Evolutionary conservation across 495 filamentous ascomycete species (phyloP).

Genomic region (Tuber microsphaerosporum): DNA sequence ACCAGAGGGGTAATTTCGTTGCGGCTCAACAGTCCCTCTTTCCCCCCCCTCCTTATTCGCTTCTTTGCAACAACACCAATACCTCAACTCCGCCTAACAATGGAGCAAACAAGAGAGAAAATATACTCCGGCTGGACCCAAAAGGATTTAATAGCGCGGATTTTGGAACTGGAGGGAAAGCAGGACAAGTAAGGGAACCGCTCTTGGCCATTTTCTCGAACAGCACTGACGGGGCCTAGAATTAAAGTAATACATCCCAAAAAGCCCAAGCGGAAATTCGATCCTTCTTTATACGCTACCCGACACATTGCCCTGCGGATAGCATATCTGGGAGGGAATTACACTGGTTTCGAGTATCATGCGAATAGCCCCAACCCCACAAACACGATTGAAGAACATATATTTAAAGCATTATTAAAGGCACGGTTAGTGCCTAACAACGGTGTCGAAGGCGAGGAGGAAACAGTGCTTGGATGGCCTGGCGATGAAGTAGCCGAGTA

Average conservation of each 20-base stretch:
- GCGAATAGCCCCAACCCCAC: constrained; percentile 56
- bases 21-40: constrained; percentile 14
- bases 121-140: constrained; percentile 58
- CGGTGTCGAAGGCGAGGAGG: constrained; percentile 43
- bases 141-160: constrained; percentile 57
- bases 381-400: constrained; percentile 79
- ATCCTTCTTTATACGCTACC: constrained; percentile 73
- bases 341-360: constrained; percentile 86
- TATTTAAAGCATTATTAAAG: constrained; percentile 82
- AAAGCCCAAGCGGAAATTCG: constrained; percentile 53
- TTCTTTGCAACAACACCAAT: constrained; percentile 6
- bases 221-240: constrained; percentile 13
- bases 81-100: constrained; percentile 9
- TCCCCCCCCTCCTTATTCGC: not conserved
- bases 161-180: constrained; percentile 58
- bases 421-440: constrained; percentile 68
- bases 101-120: constrained; percentile 36
- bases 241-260: constrained; percentile 35
- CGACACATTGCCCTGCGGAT: constrained; percentile 85
- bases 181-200: constrained; percentile 47
- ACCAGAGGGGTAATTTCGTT: constrained; percentile 22
- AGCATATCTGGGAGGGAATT: constrained; percentile 82
- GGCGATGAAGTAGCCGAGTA: constrained; percentile 80
- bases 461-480: constrained; percentile 46
- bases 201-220: constrained; percentile 16